Evolutionary conservation across 805 yeast genomes (phyloP).

Genomic region (Limtongia smithiae): DNA sequence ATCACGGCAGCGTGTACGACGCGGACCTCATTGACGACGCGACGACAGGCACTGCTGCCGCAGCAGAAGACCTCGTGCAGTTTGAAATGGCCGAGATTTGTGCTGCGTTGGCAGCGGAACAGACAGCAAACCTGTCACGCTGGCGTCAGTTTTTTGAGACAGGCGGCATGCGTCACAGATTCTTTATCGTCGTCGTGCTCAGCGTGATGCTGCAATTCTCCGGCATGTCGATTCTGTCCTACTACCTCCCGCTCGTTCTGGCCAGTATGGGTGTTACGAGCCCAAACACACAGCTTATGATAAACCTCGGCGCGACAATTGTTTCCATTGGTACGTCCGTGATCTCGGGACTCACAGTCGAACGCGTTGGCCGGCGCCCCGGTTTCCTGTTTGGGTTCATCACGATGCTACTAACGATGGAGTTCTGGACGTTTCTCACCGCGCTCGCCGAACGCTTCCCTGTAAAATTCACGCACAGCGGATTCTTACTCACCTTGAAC

Average conservation of each 20-base stretch:
- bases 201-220: conserved; percentile 46
- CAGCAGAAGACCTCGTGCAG: too few relatives aligned
- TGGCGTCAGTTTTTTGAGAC: conserved; percentile 43
- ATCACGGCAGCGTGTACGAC: conserved; percentile 44
- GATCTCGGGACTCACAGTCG: too few relatives aligned
- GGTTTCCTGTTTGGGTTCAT: conserved; percentile 36
- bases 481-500: too few relatives aligned
- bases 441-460: conserved; percentile 47
- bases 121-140: conserved; percentile 35
- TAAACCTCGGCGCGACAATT: conserved; percentile 51
- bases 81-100: conserved; percentile 44
- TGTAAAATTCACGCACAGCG: too few relatives aligned
- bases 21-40: conserved; percentile 36
- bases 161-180: conserved; percentile 44
- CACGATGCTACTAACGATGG: conserved; percentile 41
- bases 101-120: conserved; percentile 44
- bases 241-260: conserved; percentile 50
- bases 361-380: conserved; percentile 30
- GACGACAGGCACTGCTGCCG: too few relatives aligned
- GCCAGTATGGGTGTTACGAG: conserved; percentile 53
- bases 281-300: conserved; percentile 28
- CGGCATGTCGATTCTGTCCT: conserved; percentile 53
- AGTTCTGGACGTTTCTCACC: conserved; percentile 47
- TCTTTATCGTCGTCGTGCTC: conserved; percentile 38
- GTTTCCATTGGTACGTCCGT: too few relatives aligned